Evolutionary conservation across 371 early-diverging fungal genomes (phyloP).

Genomic region (Zopfochytrium polystomum): DNA sequence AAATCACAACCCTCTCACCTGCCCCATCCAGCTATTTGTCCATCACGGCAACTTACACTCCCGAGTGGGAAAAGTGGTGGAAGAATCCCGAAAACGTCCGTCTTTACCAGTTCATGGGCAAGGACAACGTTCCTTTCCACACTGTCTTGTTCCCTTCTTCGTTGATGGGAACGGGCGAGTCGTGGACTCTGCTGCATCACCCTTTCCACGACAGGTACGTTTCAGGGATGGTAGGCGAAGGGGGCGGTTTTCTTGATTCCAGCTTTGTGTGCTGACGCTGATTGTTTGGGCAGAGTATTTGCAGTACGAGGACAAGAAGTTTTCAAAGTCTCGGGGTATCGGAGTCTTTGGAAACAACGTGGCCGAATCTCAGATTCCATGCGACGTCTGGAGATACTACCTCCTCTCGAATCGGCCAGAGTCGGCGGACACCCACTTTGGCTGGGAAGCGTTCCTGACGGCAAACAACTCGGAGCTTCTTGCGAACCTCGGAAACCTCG

Average conservation of each 20-base stretch:
- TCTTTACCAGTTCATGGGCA: constrained; percentile 99
- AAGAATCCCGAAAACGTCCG: constrained; percentile 93
- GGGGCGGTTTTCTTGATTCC: not conserved
- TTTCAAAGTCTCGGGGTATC: constrained; percentile 95
- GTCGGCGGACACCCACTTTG: constrained; percentile 90
- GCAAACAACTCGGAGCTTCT: constrained; percentile 96
- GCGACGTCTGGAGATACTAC: constrained; percentile 98
- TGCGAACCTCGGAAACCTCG: constrained; percentile 98
- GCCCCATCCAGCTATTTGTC: constrained; percentile 68
- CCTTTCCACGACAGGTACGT: constrained; percentile 88
- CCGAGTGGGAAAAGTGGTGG: constrained; percentile 97
- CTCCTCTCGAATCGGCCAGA: constrained; percentile 97
- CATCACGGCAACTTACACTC: constrained; percentile 93
- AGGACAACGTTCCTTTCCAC: constrained; percentile 99
- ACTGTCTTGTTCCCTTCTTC: constrained; percentile 97
- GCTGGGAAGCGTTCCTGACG: constrained; percentile 91
- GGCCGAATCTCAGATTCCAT: constrained; percentile 85
- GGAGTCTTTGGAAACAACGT: constrained; percentile 99
- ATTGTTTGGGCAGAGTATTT: constrained; percentile 80
- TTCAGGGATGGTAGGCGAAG: not conserved
- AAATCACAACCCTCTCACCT: no score
- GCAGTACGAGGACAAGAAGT: constrained; percentile 97
- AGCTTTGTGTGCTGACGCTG: not conserved
- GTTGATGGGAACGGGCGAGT: constrained; percentile 83
- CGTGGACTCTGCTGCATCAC: constrained; percentile 90